Base-by-base conservation (phyloP, 345 rosid species). In the Atalantia buxifolia region DNA sequence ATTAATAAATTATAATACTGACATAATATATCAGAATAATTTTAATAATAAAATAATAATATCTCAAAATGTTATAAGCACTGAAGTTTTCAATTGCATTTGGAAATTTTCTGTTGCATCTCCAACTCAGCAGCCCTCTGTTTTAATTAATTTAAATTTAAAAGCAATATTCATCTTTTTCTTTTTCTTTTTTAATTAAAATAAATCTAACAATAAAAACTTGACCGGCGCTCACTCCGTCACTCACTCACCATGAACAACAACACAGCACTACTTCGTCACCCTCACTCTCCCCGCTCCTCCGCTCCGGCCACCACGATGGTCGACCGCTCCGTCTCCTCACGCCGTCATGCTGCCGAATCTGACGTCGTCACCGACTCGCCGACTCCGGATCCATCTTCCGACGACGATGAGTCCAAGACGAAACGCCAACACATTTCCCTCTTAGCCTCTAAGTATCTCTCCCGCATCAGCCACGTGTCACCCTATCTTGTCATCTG, bases 301-400 rank as follows among this genome's bases (percentile, higher is more conserved):
- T 72, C 83, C 28, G 55, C 81, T 5, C 12, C 76, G 16, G 84
- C 81, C 63, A 55, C 84, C 10, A n/a, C 78, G 25, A 90, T 87
- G 91, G 82, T 89, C 24, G 95, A 91, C 70, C 88, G 93, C 31
- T 73, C 83, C 36, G 86, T 90, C 71, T 90, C 95, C 75, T 84
- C 86, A 63, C 93, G 93, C 80, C 87, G 93, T 64, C 67, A 72
- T 2, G 33, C 82, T 71, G 73, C 62, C 35, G 79, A 67, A 69
- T 33, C 79, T 36, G 77, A 28, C 4, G 25, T 61, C 76, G 45
- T 38, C 38, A 63, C 81, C 68, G 18, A 82, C 66, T 85, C 60
- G 75, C 22, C 77, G 69, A 72, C 81, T 61, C 55, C n/a, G 4
- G 69, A 8, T 18, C 9, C 33, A 14, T 50, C 57, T 21, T 31